Conservation (phyloP, 345 rosid genomes). For the Populus davidiana region DNA sequence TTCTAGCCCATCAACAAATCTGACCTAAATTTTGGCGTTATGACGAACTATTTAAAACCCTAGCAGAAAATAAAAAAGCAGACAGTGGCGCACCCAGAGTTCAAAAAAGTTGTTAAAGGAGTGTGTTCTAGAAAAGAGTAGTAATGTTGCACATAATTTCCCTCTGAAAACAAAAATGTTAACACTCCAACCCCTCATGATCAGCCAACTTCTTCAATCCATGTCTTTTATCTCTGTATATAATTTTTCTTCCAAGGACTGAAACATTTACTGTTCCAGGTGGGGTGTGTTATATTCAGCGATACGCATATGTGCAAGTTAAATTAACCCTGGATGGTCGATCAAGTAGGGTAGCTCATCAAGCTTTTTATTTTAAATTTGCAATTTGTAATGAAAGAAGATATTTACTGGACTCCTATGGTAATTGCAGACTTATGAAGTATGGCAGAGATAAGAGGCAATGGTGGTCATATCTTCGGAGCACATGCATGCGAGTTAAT, state of each 20-base stretch:
- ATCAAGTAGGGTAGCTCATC: background rate
- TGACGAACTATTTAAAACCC: background rate
- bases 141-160: background rate
- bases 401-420: background rate
- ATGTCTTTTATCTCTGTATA: background rate
- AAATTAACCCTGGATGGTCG: background rate
- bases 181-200: background rate
- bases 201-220: background rate
- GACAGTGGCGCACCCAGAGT: background rate
- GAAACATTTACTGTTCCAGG: background rate
- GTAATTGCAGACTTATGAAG: background rate
- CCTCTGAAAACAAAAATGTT: background rate
- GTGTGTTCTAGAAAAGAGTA: background rate
- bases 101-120: background rate
- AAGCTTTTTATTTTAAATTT: background rate
- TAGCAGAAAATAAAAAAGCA: background rate
- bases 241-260: background rate
- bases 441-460: background rate
- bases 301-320: too few species aligned
- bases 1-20: background rate
- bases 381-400: background rate
- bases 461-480: background rate
- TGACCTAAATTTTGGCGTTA: background rate
- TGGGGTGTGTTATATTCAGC: background rate
- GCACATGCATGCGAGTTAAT: background rate